Conservation (phyloP, 225 moss, liverwort and hornwort genomes). For the Bryum argenteum region DNA sequence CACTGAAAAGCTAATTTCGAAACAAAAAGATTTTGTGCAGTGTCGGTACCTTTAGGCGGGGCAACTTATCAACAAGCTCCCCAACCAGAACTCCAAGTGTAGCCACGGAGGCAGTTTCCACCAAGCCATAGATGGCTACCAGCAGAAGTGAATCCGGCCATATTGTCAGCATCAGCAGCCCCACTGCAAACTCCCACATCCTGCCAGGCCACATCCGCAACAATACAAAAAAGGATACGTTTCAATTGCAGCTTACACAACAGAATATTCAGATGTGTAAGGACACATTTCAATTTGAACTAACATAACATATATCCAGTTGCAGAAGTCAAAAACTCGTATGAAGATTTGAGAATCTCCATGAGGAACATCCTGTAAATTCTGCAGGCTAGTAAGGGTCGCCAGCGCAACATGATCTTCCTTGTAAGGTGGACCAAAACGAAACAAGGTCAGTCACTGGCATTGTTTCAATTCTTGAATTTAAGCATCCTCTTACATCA, state of each 20-base stretch:
- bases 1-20: neutral
- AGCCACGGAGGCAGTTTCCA: constrained; percentile 82
- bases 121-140: constrained; percentile 84
- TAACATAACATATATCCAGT: too few relatives aligned
- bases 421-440: too few relatives aligned
- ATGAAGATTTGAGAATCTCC: too few relatives aligned
- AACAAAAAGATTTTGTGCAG: neutral
- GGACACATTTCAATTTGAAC: too few relatives aligned
- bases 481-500: neutral
- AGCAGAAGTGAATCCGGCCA: constrained; percentile 86
- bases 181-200: constrained; percentile 99
- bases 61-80: constrained; percentile 75
- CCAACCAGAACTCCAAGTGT: constrained; percentile 82
- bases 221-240: neutral
- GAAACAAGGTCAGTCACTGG: too few relatives aligned
- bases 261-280: too few relatives aligned
- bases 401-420: too few relatives aligned
- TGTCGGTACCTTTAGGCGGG: constrained; percentile 67
- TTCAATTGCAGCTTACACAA: neutral
- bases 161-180: constrained; percentile 79
- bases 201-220: constrained; percentile 39
- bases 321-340: too few relatives aligned
- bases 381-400: too few relatives aligned
- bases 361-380: too few relatives aligned
- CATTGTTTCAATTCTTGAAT: neutral